Evolutionary conservation across 345 rosid genomes (phyloP).

Genomic region (Gossypium sturtianum): DNA sequence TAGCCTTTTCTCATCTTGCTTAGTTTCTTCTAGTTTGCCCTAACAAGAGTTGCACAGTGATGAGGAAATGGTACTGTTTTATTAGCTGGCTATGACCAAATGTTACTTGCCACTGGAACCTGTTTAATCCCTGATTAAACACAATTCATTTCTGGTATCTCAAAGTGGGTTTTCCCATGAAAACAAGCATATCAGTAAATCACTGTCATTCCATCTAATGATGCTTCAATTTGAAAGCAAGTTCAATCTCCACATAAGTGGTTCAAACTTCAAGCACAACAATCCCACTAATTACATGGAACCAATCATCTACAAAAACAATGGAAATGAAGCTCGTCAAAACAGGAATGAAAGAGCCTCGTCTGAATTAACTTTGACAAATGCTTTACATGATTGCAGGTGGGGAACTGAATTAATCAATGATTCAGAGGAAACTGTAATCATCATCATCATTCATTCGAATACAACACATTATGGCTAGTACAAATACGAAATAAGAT

Average conservation of each 20-base stretch:
- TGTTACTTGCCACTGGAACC: no score
- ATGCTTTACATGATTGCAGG: not conserved
- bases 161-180: not conserved
- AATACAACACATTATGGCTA: conserved; percentile 69
- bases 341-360: conserved; percentile 1
- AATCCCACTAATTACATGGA: conserved; percentile 3
- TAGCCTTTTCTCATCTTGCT: no score
- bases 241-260: not conserved
- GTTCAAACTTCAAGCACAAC: not conserved
- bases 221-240: not conserved
- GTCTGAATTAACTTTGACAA: not conserved
- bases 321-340: not conserved
- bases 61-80: not conserved
- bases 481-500: conserved; percentile 61
- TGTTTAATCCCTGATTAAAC: not conserved
- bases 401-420: not conserved
- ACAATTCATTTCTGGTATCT: not conserved
- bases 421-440: conserved; percentile 49
- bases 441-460: conserved; percentile 37
- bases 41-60: no score
- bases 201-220: no score
- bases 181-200: not conserved
- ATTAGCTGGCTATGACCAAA: not conserved
- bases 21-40: no score
- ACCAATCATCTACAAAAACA: not conserved